A percentile compares a stretch with the other conserved stretches of the same genome.
phyloP scores from a whole-genome alignment of 805 yeast species.

The Candida dajiaensis region DNA sequence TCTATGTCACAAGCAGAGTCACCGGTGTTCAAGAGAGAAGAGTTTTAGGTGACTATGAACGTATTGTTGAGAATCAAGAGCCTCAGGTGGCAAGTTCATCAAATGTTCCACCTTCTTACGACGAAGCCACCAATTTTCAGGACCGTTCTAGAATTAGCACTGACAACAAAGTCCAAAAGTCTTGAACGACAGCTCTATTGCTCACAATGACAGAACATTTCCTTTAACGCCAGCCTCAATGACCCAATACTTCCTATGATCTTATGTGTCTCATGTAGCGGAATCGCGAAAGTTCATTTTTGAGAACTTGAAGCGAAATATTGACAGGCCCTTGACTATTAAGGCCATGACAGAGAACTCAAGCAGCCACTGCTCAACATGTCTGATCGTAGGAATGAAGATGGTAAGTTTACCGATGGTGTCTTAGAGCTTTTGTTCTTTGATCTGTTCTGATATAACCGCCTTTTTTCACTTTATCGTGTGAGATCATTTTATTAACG shows the following conservation, averaged over 20 bases:
- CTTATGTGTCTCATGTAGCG: background rate
- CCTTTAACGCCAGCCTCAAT: no score
- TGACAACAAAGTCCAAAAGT: slow-evolving; percentile 21
- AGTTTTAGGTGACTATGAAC: slow-evolving; percentile 18
- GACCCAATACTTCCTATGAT: background rate
- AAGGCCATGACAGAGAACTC: no score
- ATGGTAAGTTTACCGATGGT: background rate
- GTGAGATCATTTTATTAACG: background rate
- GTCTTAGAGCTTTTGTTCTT: no score
- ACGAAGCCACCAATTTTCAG: slow-evolving; percentile 1
- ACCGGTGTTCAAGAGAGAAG: slow-evolving; percentile 16
- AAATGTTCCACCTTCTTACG: slow-evolving; percentile 20
- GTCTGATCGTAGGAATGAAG: background rate
- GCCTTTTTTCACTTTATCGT: no score
- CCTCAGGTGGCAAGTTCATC: background rate
- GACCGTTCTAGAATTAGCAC: slow-evolving; percentile 5
- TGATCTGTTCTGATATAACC: no score
- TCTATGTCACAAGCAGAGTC: slow-evolving; percentile 22
- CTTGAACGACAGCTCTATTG: background rate
- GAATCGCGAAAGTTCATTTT: background rate
- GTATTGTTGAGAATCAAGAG: slow-evolving; percentile 12
- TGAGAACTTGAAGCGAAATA: no score
- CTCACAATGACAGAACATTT: background rate
- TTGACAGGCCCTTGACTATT: no score
- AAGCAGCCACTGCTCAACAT: background rate